Evolutionary conservation across 1,284 basidiomycete genomes (phyloP).

Genomic region (Rugosomyces carneus): DNA sequence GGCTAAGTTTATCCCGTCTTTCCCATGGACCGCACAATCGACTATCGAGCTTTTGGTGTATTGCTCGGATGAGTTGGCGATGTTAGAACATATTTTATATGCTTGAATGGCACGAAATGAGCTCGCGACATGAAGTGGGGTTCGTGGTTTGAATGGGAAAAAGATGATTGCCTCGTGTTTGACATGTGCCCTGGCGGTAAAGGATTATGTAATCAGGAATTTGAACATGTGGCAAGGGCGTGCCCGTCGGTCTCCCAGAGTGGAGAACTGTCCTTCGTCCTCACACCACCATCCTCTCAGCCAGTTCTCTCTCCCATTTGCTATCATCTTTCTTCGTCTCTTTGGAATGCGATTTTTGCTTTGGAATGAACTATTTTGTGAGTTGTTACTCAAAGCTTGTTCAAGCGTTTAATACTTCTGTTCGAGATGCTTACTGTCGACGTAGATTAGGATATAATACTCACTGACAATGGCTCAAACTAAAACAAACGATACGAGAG

Average conservation of each 20-base stretch:
- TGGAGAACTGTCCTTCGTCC: constrained; percentile 6
- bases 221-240: constrained; percentile 19
- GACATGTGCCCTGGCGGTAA: too few species aligned
- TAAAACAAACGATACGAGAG: constrained; percentile 10
- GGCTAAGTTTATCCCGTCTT: neutral
- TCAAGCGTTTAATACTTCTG: too few species aligned
- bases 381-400: too few species aligned
- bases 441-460: neutral
- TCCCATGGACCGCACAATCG: neutral
- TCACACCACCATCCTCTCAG: constrained; percentile 4
- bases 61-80: neutral
- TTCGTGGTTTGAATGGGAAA: neutral
- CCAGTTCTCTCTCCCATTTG: constrained; percentile 8
- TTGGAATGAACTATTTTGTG: constrained; percentile 18
- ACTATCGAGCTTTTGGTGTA: neutral
- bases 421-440: constrained; percentile 6
- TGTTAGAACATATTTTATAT: neutral
- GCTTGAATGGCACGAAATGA: neutral
- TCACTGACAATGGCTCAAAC: constrained; percentile 11
- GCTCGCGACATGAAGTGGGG: neutral
- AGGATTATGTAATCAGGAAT: constrained; percentile 9
- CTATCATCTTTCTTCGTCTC: neutral
- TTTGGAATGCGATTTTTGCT: constrained; percentile 13
- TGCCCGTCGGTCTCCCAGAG: constrained; percentile 17
- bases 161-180: constrained; percentile 14